These are phyloP conservation scores for Salix udensis DNA, from an alignment of 345 rosid genomes.

Conservation along the genomic window DNA sequence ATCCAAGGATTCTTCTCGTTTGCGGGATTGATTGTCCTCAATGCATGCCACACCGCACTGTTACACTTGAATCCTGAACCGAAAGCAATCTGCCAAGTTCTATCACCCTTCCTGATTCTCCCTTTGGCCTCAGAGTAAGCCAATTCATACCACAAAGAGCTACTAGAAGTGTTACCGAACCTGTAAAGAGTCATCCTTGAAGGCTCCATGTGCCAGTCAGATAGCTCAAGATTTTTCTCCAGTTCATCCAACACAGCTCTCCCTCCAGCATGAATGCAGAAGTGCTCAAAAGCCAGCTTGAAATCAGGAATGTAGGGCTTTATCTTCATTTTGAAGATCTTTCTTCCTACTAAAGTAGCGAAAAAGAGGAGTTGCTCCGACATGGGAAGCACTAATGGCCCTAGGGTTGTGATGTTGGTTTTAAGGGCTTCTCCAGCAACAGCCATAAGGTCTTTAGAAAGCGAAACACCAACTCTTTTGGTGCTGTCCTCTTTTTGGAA, in stretches of 20 bases:
- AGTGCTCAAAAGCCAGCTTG: slow-evolving; percentile 86
- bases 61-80: slow-evolving; percentile 97
- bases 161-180: slow-evolving; percentile 90
- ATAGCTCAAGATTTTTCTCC: slow-evolving; percentile 72
- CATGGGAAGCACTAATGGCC: slow-evolving; percentile 84
- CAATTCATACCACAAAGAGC: slow-evolving; percentile 86
- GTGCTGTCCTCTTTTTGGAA: slow-evolving; percentile 76
- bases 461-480: slow-evolving; percentile 59
- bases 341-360: slow-evolving; percentile 61
- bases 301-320: slow-evolving; percentile 81
- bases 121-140: slow-evolving; percentile 87
- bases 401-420: slow-evolving; percentile 83
- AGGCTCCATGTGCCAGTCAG: slow-evolving; percentile 89
- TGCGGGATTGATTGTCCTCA: slow-evolving; percentile 61
- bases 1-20: slow-evolving; percentile 82
- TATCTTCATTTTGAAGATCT: slow-evolving; percentile 52
- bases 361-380: slow-evolving; percentile 81
- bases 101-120: slow-evolving; percentile 70
- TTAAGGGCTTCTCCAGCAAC: slow-evolving; percentile 95
- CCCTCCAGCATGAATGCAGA: slow-evolving; percentile 86
- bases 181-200: slow-evolving; percentile 85
- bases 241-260: slow-evolving; percentile 86
- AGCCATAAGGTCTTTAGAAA: slow-evolving; percentile 88
- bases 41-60: slow-evolving; percentile 83
- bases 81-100: slow-evolving; percentile 91